These are phyloP conservation scores for Fusarium succisae DNA, from an alignment of 2,329 filamentous ascomycete genomes.

Conservation along the genomic window DNA sequence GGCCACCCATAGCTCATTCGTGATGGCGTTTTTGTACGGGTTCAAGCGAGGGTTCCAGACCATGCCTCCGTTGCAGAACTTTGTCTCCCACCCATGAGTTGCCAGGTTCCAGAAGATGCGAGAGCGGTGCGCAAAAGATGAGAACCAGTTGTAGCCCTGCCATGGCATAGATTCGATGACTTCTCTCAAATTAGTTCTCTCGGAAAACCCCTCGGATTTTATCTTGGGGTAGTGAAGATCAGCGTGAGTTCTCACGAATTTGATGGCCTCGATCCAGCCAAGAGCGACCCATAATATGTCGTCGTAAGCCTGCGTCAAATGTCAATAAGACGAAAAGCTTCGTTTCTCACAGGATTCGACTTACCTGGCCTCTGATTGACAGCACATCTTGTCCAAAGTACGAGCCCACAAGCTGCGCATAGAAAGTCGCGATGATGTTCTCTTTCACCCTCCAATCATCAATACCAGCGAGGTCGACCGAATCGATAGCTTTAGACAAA, in stretches of 20 bases:
- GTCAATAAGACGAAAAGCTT: background rate
- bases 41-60: conserved; percentile 82
- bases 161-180: conserved; percentile 63
- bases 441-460: conserved; percentile 66
- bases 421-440: conserved; percentile 85
- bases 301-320: conserved; percentile 75
- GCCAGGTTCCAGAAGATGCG: conserved; percentile 88
- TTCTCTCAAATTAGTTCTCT: conserved; percentile 39
- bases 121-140: conserved; percentile 83
- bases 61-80: conserved; percentile 87
- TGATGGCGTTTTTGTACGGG: conserved; percentile 97
- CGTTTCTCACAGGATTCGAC: background rate
- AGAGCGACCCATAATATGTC: conserved; percentile 97
- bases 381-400: conserved; percentile 90
- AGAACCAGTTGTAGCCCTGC: conserved; percentile 80
- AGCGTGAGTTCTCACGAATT: conserved; percentile 78
- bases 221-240: conserved; percentile 63
- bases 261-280: conserved; percentile 85
- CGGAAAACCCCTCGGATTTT: conserved; percentile 4
- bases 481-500: conserved; percentile 68
- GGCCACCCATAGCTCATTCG: conserved; percentile 88
- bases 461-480: conserved; percentile 46
- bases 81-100: conserved; percentile 80
- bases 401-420: conserved; percentile 77
- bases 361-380: conserved; percentile 69